Conservation (phyloP, 495 filamentous ascomycete species). For the Penicillium subrubescens region DNA sequence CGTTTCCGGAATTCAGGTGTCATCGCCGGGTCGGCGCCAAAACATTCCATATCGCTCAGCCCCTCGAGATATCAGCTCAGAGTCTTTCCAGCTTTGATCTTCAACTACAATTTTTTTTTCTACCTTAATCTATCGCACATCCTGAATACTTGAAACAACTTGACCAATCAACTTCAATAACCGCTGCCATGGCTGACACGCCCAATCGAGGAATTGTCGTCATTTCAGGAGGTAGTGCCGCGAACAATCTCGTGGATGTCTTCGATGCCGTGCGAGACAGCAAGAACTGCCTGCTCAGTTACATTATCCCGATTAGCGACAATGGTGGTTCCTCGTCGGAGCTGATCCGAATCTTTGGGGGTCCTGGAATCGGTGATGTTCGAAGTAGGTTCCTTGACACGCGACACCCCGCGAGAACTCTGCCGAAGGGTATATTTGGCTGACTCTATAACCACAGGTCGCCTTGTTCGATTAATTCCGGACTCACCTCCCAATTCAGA, state of each 20-base stretch:
- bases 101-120: not conserved
- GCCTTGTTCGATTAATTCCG: slow-evolving; percentile 89
- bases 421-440: not conserved
- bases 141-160: not conserved
- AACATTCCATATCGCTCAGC: not conserved
- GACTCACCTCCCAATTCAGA: slow-evolving; percentile 61
- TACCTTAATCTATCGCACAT: not conserved
- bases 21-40: not conserved
- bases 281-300: slow-evolving; percentile 69
- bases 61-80: not conserved
- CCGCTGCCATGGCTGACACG: slow-evolving; percentile 13
- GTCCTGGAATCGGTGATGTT: slow-evolving; percentile 89
- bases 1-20: slow-evolving; percentile 1
- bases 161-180: not conserved
- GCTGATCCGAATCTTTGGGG: slow-evolving; percentile 88
- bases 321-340: slow-evolving; percentile 94
- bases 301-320: slow-evolving; percentile 92
- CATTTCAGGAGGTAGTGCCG: slow-evolving; percentile 87
- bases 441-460: slow-evolving; percentile 51
- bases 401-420: not conserved
- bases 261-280: slow-evolving; percentile 75
- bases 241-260: slow-evolving; percentile 91
- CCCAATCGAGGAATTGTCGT: slow-evolving; percentile 68
- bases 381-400: slow-evolving; percentile 62
- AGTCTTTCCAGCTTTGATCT: not conserved